Evolutionary conservation across 495 filamentous ascomycete species (phyloP), one percentile per base, ranked within the genome.

Genomic region (Opeltia flavorubescens): DNA sequence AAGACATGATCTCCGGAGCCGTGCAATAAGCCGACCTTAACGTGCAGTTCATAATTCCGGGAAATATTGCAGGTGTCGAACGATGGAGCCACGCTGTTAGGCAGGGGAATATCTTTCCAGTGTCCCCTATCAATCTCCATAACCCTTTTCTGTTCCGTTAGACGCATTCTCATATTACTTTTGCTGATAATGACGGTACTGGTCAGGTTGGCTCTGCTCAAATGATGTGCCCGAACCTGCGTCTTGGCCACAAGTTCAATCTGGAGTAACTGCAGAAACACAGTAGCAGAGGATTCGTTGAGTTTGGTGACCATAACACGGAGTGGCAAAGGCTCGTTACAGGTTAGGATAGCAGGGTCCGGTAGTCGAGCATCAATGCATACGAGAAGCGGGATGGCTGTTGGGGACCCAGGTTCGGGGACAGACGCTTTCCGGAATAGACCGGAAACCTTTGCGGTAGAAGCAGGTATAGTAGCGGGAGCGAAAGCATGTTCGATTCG

Each of bases 11-110:
- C 66, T 20, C 60, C 41, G 27, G 60, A 63, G 13, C 77, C 74
- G 56, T 74, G 79, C 11, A 74, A 73, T 23, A 98, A 59, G 0
- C 88, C 88, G 13, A 95, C 62, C 43, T 76, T 76, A 28, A 95
- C 66, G 57, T 94, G 86, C 34, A 98, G 64, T 52, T 84, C 82
- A 57, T 98, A 98, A 21, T 58, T 68, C 34, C 89, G 76, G 43
- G 70, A 68, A 43, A 98, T 77, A 59, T 96, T 96, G 58, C 91
- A 98, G 17, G 88, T 89, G 38, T 76, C 66, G 57, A 98, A 98
- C 4, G 75, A 76, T 0, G 91, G 91, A 18, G 86, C 79, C 25
- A 96, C 74, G 1, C 81, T 88, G 56, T 83, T 87, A 3, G 91
- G 91, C 13, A 96, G 63, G 3, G 76, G 69, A 15, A 75, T 60